Conservation (phyloP, 257 asterid species). For the Anisodus acutangulus region DNA sequence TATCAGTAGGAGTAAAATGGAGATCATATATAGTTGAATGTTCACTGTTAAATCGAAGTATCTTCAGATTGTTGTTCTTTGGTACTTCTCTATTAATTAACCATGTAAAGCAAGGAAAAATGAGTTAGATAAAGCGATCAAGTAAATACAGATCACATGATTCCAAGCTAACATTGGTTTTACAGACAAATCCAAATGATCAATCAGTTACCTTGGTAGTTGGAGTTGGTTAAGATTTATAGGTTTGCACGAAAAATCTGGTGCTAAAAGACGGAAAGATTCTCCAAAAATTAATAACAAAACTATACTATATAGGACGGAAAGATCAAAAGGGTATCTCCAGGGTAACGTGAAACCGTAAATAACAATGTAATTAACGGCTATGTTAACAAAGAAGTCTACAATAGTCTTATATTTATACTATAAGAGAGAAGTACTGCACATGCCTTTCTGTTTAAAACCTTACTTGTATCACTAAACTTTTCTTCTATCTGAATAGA, state of each 20-base stretch:
- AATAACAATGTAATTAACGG: constrained; percentile 20
- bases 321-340: neutral
- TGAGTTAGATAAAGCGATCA: neutral
- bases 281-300: neutral
- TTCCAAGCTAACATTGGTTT: neutral
- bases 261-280: neutral
- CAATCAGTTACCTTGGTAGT: neutral
- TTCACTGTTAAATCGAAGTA: too few relatives aligned
- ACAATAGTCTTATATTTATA: neutral
- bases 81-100: too few relatives aligned
- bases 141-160: neutral
- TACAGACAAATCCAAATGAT: neutral
- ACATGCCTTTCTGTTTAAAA: constrained; percentile 32
- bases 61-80: too few relatives aligned
- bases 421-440: constrained; percentile 14
- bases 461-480: neutral
- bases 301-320: neutral
- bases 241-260: neutral
- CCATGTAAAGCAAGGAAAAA: too few relatives aligned
- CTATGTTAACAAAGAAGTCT: constrained; percentile 24
- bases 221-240: neutral
- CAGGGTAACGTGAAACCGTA: neutral
- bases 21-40: too few relatives aligned
- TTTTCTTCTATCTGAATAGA: neutral
- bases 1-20: too few relatives aligned